Conservation (phyloP, 2,329 filamentous ascomycete genomes). For the Scleromitrula shiraiana region DNA sequence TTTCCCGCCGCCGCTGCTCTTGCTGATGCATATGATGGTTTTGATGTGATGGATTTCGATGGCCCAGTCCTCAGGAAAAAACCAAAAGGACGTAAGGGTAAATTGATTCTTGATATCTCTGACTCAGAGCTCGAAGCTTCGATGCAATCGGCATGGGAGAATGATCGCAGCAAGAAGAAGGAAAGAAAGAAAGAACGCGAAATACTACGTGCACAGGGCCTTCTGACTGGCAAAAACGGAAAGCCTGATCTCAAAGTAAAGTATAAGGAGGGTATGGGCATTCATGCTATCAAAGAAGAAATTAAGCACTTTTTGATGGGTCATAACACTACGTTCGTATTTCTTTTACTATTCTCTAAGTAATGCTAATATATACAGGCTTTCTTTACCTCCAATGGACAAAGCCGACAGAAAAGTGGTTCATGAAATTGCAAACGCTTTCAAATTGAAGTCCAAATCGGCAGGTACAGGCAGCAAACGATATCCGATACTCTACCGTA, state of each 20-base stretch:
- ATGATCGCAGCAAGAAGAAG: constrained; percentile 64
- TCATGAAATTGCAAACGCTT: constrained; percentile 67
- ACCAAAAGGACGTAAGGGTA: constrained; percentile 52
- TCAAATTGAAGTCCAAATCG: constrained; percentile 80
- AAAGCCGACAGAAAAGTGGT: constrained; percentile 68
- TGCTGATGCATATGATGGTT: constrained; percentile 50
- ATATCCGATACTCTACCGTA: constrained; percentile 72
- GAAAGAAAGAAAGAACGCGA: constrained; percentile 63
- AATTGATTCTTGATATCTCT: constrained; percentile 44
- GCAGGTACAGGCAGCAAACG: constrained; percentile 64
- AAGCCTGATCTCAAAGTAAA: constrained; percentile 55
- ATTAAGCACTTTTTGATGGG: constrained; percentile 63
- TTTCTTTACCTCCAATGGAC: constrained; percentile 77
- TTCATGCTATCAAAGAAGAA: constrained; percentile 64
- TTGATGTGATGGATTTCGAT: constrained; percentile 82
- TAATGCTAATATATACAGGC: constrained; percentile 36
- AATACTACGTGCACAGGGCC: constrained; percentile 54
- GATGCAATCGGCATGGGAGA: constrained; percentile 53
- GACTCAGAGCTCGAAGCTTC: constrained; percentile 60
- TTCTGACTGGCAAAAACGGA: constrained; percentile 50
- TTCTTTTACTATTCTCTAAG: background rate
- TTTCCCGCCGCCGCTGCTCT: constrained; percentile 49
- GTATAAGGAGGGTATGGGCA: constrained; percentile 63
- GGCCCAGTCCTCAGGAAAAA: constrained; percentile 58
- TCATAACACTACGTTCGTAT: constrained; percentile 50